Percentiles rank a stretch among this genome's conserved stretches.
Evolutionary conservation across 805 yeast genomes (phyloP).

Genomic region (Helenozyma baotianmanensis): DNA sequence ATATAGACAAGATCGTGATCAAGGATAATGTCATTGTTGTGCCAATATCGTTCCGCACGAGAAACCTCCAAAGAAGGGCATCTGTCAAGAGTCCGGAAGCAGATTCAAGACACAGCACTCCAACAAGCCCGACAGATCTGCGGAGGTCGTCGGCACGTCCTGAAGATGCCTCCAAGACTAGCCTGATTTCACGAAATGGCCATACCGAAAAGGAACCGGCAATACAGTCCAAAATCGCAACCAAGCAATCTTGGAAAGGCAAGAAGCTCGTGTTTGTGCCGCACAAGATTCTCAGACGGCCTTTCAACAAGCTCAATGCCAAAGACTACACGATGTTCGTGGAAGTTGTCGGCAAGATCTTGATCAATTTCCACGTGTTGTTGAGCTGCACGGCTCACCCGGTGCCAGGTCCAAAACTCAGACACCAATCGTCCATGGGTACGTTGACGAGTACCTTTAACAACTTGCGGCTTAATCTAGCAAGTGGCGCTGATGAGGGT

Average conservation of each 20-base stretch:
- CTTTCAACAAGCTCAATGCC: constrained; percentile 32
- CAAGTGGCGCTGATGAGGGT: constrained; percentile 1
- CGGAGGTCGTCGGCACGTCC: no score
- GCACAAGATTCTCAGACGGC: constrained; percentile 38
- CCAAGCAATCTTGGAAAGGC: constrained; percentile 1
- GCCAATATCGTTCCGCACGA: constrained; percentile 15
- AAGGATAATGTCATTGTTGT: constrained; percentile 11
- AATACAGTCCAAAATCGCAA: background rate
- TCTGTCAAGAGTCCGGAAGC: constrained; percentile 4
- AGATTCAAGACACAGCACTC: background rate
- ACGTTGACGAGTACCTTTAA: constrained; percentile 1
- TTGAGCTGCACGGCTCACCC: background rate
- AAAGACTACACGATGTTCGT: constrained; percentile 36
- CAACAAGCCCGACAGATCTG: no score
- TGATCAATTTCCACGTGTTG: constrained; percentile 31
- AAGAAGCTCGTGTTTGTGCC: constrained; percentile 35
- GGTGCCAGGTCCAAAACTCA: constrained; percentile 1
- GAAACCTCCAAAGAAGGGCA: constrained; percentile 12
- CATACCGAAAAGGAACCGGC: background rate
- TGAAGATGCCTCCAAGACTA: no score
- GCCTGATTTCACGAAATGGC: no score
- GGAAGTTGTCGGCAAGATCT: constrained; percentile 32
- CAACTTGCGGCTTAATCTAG: background rate
- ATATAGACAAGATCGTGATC: constrained; percentile 11
- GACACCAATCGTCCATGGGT: background rate